Conservation (phyloP, 2,329 filamentous ascomycete species). For the Amphichorda felina region DNA sequence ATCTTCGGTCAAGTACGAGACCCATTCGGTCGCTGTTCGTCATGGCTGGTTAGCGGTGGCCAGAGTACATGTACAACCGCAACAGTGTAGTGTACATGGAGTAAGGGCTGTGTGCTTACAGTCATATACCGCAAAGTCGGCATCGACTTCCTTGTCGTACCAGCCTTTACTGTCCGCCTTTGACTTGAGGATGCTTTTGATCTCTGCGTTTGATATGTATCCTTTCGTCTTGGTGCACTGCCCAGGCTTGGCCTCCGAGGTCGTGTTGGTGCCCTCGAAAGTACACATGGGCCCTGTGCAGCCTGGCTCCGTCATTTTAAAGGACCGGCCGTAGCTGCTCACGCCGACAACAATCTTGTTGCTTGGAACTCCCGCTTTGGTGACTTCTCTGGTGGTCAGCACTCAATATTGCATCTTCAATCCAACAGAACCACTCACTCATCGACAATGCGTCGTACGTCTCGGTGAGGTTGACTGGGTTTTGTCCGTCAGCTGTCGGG, state of each 20-base stretch:
- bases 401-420: too few species aligned
- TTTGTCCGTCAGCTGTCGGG: too few species aligned
- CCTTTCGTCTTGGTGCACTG: slow-evolving; percentile 14
- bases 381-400: too few species aligned
- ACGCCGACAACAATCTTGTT: slow-evolving; percentile 18
- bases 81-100: too few species aligned
- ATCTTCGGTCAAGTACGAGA: slow-evolving; percentile 7
- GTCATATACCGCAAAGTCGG: slow-evolving; percentile 7
- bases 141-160: slow-evolving; percentile 1
- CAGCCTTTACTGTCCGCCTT: slow-evolving; percentile 2
- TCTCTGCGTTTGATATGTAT: slow-evolving; percentile 17
- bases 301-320: slow-evolving; percentile 16
- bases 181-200: slow-evolving; percentile 15
- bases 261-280: slow-evolving; percentile 14
- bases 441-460: slow-evolving; percentile 17
- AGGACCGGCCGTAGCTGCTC: slow-evolving; percentile 17
- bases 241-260: slow-evolving; percentile 12
- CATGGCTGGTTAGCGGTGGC: too few species aligned
- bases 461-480: slow-evolving; percentile 25
- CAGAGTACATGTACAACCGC: too few species aligned
- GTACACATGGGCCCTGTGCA: slow-evolving; percentile 13
- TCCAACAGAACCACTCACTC: too few species aligned
- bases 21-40: slow-evolving; percentile 7
- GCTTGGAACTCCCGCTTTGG: slow-evolving; percentile 15
- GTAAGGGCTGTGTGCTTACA: too few species aligned